A percentile compares a stretch with the other conserved stretches of the same genome.
These are phyloP conservation scores for Ophiostoma perfectum DNA, from an alignment of 2,329 filamentous ascomycete species.

Conservation along the genomic window DNA sequence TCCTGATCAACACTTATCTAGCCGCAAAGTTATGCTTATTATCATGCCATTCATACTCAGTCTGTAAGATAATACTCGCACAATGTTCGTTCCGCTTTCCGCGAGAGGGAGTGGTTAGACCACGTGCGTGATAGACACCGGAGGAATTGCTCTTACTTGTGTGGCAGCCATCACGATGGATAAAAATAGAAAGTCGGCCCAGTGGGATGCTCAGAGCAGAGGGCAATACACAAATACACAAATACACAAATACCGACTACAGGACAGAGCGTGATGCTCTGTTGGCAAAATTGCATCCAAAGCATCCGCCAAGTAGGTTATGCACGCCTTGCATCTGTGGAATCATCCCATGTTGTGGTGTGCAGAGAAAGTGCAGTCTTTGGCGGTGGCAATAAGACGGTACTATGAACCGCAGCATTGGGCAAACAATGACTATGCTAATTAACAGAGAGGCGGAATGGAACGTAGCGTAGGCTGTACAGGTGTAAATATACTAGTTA, in stretches of 20 bases:
- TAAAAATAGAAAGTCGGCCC: too few relatives aligned
- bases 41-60: too few relatives aligned
- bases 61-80: too few relatives aligned
- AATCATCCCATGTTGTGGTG: slow-evolving; percentile 2
- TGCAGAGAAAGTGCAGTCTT: not conserved
- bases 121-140: too few relatives aligned
- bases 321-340: not conserved
- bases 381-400: not conserved
- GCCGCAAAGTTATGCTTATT: not conserved
- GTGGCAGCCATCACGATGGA: too few relatives aligned
- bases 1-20: not conserved
- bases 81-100: too few relatives aligned
- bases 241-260: not conserved
- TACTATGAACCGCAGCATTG: not conserved
- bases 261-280: not conserved
- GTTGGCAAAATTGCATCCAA: slow-evolving; percentile 5
- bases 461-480: slow-evolving; percentile 6
- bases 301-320: slow-evolving; percentile 12
- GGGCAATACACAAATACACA: not conserved
- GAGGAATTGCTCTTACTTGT: too few relatives aligned
- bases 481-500: not conserved
- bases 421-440: not conserved
- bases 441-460: not conserved
- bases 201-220: not conserved
- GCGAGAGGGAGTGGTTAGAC: too few relatives aligned